These are phyloP conservation scores for Reutealis trisperma DNA, from an alignment of 345 rosid species.

Conservation along the genomic window DNA sequence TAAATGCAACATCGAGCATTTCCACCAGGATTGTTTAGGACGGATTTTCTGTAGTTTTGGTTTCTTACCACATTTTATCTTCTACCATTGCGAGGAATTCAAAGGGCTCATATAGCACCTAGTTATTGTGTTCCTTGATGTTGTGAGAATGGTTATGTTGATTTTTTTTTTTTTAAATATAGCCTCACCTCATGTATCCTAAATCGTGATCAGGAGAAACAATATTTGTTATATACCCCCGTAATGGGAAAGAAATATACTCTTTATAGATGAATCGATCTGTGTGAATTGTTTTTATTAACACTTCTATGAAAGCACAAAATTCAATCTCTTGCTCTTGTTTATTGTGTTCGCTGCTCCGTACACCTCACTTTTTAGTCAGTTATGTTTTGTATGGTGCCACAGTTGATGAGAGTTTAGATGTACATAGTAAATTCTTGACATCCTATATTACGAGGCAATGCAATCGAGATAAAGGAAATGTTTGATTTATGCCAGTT, in stretches of 20 bases:
- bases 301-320: conserved; percentile 8
- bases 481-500: too few relatives aligned
- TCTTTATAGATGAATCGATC: conserved; percentile 17
- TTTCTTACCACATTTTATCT: conserved; percentile 2
- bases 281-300: conserved; percentile 6
- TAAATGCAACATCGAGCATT: conserved; percentile 89
- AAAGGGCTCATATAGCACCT: conserved; percentile 2
- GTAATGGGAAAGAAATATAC: conserved; percentile 19
- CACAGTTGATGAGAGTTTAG: background rate
- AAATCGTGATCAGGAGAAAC: conserved; percentile 6
- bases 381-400: background rate
- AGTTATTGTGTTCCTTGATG: background rate
- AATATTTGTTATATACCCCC: conserved; percentile 19
- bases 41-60: background rate
- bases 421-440: background rate
- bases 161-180: conserved; percentile 9
- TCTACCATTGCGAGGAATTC: background rate
- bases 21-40: conserved; percentile 57
- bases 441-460: background rate
- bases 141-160: conserved; percentile 2
- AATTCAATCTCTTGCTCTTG: background rate
- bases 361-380: background rate
- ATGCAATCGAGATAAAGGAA: too few relatives aligned
- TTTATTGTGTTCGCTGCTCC: background rate
- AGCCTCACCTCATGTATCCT: conserved; percentile 12